phyloP scores from a whole-genome alignment of 2,329 filamentous ascomycete genomes.

The Phaeomoniella chlamydospora region DNA sequence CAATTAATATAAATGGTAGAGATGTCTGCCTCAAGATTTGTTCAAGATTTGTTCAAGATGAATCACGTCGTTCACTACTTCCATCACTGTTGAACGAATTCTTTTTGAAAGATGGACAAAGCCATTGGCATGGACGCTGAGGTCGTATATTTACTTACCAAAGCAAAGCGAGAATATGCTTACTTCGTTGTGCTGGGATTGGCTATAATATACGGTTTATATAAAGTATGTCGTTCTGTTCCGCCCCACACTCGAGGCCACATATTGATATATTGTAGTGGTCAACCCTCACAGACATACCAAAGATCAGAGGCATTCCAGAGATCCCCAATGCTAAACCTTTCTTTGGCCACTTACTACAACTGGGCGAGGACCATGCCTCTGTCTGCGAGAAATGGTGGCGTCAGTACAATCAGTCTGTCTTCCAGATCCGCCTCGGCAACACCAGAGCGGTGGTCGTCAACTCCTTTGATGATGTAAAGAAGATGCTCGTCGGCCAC shows the following conservation, averaged over 20 bases:
- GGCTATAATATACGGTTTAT: neutral
- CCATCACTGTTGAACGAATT: no score
- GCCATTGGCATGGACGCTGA: neutral
- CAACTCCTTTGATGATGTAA: conserved; percentile 57
- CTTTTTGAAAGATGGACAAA: neutral
- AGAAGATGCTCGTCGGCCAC: conserved; percentile 53
- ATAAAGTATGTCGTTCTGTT: neutral
- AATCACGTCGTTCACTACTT: neutral
- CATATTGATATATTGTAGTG: conserved; percentile 2
- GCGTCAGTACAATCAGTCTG: conserved; percentile 37
- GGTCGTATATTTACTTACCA: neutral
- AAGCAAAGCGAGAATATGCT: neutral
- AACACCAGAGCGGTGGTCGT: conserved; percentile 50
- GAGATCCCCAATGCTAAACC: conserved; percentile 39
- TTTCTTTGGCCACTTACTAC: conserved; percentile 43
- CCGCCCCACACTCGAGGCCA: neutral
- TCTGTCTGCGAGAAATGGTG: conserved; percentile 37
- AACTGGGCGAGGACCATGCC: conserved; percentile 41
- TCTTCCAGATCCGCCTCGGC: conserved; percentile 37
- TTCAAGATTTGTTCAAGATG: neutral
- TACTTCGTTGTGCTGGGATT: neutral
- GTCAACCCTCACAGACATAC: conserved; percentile 34
- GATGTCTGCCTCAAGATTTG: neutral
- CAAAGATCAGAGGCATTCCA: conserved; percentile 41
- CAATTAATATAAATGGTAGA: no score